These are phyloP conservation scores for Pterocarpus macrocarpus DNA, from an alignment of 306 rosid species.

Conservation along the genomic window DNA sequence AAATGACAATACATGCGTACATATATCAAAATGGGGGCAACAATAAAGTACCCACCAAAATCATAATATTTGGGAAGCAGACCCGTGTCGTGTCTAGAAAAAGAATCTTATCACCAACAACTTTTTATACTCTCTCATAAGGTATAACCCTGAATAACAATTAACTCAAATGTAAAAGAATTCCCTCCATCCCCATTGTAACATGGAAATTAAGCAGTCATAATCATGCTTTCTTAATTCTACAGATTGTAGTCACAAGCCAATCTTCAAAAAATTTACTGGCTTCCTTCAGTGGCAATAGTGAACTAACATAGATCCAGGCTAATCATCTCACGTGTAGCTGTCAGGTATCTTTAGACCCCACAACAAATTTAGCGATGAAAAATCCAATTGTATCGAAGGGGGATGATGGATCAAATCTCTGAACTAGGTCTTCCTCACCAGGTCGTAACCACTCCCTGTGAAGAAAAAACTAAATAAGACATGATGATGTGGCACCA, in stretches of 20 bases:
- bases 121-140: background rate
- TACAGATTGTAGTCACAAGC: slow-evolving; percentile 29
- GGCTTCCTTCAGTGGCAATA: slow-evolving; percentile 40
- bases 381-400: slow-evolving; percentile 94
- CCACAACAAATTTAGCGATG: slow-evolving; percentile 86
- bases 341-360: slow-evolving; percentile 61
- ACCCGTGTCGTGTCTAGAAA: too few relatives aligned
- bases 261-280: slow-evolving; percentile 37
- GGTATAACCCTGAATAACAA: background rate
- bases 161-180: slow-evolving; percentile 24
- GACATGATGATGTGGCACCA: slow-evolving; percentile 10
- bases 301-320: slow-evolving; percentile 21
- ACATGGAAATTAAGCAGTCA: background rate
- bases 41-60: background rate
- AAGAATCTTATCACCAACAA: background rate
- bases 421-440: slow-evolving; percentile 94
- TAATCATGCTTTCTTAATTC: slow-evolving; percentile 25
- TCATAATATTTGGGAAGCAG: background rate
- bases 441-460: slow-evolving; percentile 94
- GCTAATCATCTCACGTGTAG: slow-evolving; percentile 32
- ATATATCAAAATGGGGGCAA: background rate
- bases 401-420: slow-evolving; percentile 88
- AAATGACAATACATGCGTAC: slow-evolving; percentile 2
- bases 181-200: background rate
- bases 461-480: slow-evolving; percentile 25